Base-by-base conservation (phyloP, 108 stramenopile species). In the Cafeteria roenbergensis region DNA sequence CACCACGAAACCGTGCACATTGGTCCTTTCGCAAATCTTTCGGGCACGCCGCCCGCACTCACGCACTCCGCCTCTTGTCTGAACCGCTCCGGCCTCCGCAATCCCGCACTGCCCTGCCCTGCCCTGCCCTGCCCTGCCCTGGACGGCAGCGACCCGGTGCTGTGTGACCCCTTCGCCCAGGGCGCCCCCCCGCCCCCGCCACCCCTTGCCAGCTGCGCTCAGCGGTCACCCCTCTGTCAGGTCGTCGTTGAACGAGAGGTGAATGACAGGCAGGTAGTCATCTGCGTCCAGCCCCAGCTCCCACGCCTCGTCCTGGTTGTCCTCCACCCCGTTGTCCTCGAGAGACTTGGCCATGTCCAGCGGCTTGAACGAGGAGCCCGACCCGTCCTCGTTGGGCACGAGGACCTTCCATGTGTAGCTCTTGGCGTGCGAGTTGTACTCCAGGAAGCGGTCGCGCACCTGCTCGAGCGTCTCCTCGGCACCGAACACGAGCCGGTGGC, bases 401-500 rank as follows among this genome's bases (percentile, higher is more conserved):
- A 82, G 72, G 24, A 66, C 57, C 60, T 83, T 83, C 82, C 82
- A 83, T 0, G 80, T 82, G 75, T 83, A 83, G 69, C 80, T 81
- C 25, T 24, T 58, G 28, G 82, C 78, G 58, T 83, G 80, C 25
- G 76, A 70, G 66, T 83, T 83, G 55, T 64, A 77, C 25, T 77
- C 80, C 34, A 76, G 17, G 68, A 78, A 83, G 24, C 82, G 75
- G 34, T 78, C 75, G 58, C 70, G 51, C 22, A 83, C 80, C 12
- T 79, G 78, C 3, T 34, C 63, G 34, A 83, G 52, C 26, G 78
- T 80, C 58, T 83, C 82, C 64, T 83, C 82, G 30, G 73, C 55
- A 31, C 78, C 74, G 22, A 80, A 74, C 50, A 74, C 50, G 51
- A 83, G 73, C 4, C 67, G 34, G 34, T 78, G 63, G 29, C 78